phyloP scores from a whole-genome alignment of 306 rosid species.

The Comarum palustre region DNA sequence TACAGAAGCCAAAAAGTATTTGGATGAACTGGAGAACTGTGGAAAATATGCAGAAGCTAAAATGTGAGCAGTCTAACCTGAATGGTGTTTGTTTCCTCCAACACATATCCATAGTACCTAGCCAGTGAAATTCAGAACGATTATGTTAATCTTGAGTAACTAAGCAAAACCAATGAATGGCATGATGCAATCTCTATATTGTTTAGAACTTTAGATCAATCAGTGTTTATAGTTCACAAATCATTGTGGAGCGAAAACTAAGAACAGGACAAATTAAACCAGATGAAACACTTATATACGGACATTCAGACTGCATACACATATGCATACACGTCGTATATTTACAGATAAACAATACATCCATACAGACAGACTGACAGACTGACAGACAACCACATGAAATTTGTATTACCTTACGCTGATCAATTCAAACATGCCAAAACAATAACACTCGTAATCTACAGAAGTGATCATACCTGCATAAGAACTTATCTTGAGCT shows the following conservation, averaged over 20 bases:
- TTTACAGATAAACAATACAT: not conserved
- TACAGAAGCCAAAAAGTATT: not conserved
- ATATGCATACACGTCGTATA: not conserved
- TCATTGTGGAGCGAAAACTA: not conserved
- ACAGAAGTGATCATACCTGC: conserved; percentile 11
- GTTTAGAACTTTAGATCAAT: not conserved
- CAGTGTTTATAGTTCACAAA: not conserved
- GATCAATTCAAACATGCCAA: not conserved
- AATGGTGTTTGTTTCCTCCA: not conserved
- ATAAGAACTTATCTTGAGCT: not conserved
- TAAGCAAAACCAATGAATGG: conserved; percentile 5
- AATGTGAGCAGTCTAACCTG: conserved; percentile 2
- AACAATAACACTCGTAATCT: not conserved
- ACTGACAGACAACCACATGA: conserved; percentile 1
- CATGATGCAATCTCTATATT: not conserved
- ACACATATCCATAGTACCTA: conserved; percentile 1
- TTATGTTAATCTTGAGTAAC: not conserved
- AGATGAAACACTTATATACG: not conserved
- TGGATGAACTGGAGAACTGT: not conserved
- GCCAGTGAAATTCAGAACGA: not conserved
- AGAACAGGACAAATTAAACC: not conserved
- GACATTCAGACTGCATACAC: not conserved
- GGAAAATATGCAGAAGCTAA: not conserved
- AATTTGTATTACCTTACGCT: not conserved
- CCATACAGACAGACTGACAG: not conserved